These are phyloP conservation scores for Paramarasmius palmivorus DNA, from an alignment of 1,284 basidiomycete genomes.

Conservation along the genomic window DNA sequence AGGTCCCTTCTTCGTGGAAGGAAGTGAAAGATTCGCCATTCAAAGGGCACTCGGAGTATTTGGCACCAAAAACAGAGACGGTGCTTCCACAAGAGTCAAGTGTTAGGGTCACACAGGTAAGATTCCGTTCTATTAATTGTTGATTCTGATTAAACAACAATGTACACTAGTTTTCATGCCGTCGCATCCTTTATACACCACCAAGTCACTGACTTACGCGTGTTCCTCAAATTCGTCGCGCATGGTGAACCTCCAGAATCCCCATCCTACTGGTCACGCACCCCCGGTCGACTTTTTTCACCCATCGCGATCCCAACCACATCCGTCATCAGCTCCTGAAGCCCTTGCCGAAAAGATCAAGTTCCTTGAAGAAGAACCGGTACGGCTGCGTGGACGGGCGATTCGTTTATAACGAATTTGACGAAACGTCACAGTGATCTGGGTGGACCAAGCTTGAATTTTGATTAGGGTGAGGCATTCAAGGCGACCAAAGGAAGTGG, in stretches of 20 bases:
- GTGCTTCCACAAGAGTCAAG: too few relatives aligned
- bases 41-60: neutral
- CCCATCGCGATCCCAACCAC: constrained; percentile 1
- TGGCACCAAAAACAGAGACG: too few relatives aligned
- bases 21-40: neutral
- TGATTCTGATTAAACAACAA: too few relatives aligned
- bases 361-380: constrained; percentile 7
- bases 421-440: constrained; percentile 7
- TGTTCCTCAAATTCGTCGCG: constrained; percentile 9
- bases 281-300: neutral
- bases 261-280: constrained; percentile 8
- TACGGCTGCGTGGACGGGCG: neutral
- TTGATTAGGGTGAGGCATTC: neutral
- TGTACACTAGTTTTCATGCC: constrained; percentile 15
- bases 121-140: too few relatives aligned
- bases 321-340: neutral
- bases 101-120: constrained; percentile 9
- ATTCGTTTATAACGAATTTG: constrained; percentile 9
- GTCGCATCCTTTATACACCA: constrained; percentile 8
- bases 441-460: constrained; percentile 1
- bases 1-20: constrained; percentile 1
- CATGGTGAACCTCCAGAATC: neutral
- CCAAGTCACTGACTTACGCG: constrained; percentile 8
- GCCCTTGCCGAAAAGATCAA: constrained; percentile 4
- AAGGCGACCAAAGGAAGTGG: too few relatives aligned